Conservation (phyloP, 169 alveolate genomes). For the Plasmodium vinckei region DNA sequence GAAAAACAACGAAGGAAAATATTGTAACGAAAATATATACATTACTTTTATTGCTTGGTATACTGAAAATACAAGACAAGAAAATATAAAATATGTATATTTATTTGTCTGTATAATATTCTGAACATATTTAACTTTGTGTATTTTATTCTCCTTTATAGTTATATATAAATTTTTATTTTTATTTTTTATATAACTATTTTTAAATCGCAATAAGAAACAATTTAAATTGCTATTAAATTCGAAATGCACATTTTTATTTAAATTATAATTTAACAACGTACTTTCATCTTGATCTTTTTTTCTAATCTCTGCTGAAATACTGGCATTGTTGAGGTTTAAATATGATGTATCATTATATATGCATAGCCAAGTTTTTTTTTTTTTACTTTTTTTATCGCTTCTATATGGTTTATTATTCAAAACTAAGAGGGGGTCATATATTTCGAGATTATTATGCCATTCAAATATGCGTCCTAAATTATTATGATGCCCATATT, state of each 20-base stretch:
- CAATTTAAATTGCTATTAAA: conserved; percentile 24
- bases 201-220: conserved; percentile 41
- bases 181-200: conserved; percentile 51
- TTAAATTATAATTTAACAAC: conserved; percentile 23
- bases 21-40: conserved; percentile 45
- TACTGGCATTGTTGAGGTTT: conserved; percentile 3
- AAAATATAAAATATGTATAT: conserved; percentile 57
- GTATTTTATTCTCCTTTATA: conserved; percentile 13
- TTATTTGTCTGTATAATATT: conserved; percentile 21
- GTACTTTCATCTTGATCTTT: conserved; percentile 37
- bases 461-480: conserved; percentile 23
- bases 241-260: conserved; percentile 41
- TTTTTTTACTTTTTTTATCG: background rate
- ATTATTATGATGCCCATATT: background rate
- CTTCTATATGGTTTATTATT: conserved; percentile 9
- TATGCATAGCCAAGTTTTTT: conserved; percentile 28
- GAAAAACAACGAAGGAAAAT: conserved; percentile 51
- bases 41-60: conserved; percentile 19
- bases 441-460: conserved; percentile 40
- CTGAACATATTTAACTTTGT: conserved; percentile 41
- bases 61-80: conserved; percentile 25
- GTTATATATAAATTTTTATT: conserved; percentile 21
- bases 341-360: conserved; percentile 48
- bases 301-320: conserved; percentile 26
- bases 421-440: conserved; percentile 26